phyloP scores from a whole-genome alignment of 768 basidiomycete species.

The Fibroporia radiculosa region DNA sequence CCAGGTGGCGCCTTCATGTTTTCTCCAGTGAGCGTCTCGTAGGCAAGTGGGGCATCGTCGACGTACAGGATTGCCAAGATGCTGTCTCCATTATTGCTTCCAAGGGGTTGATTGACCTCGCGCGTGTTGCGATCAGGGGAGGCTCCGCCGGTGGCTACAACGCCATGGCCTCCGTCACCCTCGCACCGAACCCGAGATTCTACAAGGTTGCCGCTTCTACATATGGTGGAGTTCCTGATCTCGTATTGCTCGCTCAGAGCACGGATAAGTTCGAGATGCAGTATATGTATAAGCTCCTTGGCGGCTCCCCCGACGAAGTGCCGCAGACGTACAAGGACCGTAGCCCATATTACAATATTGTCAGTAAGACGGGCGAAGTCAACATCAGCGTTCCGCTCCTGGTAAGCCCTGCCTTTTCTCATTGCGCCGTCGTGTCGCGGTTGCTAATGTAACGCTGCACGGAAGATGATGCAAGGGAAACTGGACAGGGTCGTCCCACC shows the following conservation, averaged over 20 bases:
- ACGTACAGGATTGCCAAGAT: conserved; percentile 63
- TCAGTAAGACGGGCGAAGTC: conserved; percentile 48
- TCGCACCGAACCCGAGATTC: conserved; percentile 31
- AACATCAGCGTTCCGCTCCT: too few relatives aligned
- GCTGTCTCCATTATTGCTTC: conserved; percentile 50
- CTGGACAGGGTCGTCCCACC: too few relatives aligned
- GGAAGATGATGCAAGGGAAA: too few relatives aligned
- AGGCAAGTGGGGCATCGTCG: conserved; percentile 66
- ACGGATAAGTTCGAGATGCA: conserved; percentile 68
- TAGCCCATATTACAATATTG: conserved; percentile 57
- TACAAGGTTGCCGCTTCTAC: conserved; percentile 57
- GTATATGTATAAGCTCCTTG: conserved; percentile 54
- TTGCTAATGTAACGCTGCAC: too few relatives aligned
- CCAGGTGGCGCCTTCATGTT: not conserved
- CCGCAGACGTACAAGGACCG: conserved; percentile 50
- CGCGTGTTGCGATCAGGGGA: conserved; percentile 63
- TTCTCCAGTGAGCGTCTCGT: conserved; percentile 39
- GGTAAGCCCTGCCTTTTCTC: too few relatives aligned
- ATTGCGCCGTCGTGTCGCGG: too few relatives aligned
- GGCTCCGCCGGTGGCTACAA: conserved; percentile 72
- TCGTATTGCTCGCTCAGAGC: conserved; percentile 44
- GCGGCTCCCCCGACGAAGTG: conserved; percentile 44
- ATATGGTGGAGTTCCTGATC: conserved; percentile 65
- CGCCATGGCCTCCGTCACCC: conserved; percentile 43
- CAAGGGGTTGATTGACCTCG: conserved; percentile 47